Conservation (phyloP, 169 alveolate species). For the Perkinsus marinus region DNA sequence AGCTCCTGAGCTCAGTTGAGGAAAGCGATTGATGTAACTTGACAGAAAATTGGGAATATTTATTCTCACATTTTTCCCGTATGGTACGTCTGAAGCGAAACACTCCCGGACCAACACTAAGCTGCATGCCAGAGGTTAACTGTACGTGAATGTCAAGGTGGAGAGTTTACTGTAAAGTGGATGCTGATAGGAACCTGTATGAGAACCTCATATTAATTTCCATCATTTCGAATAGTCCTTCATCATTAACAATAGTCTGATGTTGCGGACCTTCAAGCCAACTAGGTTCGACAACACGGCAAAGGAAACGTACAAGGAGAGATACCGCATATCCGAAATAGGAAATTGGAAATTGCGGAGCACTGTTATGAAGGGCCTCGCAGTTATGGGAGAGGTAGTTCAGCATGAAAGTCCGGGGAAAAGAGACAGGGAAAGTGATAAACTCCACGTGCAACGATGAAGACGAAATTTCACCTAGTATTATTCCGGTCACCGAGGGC, state of each 20-base stretch:
- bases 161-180: conserved; percentile 80
- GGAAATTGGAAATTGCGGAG: background rate
- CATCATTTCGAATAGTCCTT: background rate
- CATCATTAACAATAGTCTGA: conserved; percentile 21
- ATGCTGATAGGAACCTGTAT: conserved; percentile 54
- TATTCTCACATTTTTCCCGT: no score
- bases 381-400: background rate
- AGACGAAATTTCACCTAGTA: no score
- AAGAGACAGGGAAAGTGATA: background rate
- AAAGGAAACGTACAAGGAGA: background rate
- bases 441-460: no score
- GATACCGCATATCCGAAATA: background rate
- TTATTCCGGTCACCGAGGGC: no score
- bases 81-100: conserved; percentile 29
- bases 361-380: background rate
- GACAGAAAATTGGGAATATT: no score
- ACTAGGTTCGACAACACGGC: conserved; percentile 41
- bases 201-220: background rate
- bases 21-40: no score
- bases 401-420: background rate
- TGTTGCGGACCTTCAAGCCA: conserved; percentile 69
- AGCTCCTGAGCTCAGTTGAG: no score
- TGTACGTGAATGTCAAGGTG: conserved; percentile 74
- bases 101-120: conserved; percentile 33
- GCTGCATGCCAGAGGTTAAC: conserved; percentile 68